Base-by-base conservation (phyloP, 2,329 filamentous ascomycete genomes). In the Fusarium albidum region DNA sequence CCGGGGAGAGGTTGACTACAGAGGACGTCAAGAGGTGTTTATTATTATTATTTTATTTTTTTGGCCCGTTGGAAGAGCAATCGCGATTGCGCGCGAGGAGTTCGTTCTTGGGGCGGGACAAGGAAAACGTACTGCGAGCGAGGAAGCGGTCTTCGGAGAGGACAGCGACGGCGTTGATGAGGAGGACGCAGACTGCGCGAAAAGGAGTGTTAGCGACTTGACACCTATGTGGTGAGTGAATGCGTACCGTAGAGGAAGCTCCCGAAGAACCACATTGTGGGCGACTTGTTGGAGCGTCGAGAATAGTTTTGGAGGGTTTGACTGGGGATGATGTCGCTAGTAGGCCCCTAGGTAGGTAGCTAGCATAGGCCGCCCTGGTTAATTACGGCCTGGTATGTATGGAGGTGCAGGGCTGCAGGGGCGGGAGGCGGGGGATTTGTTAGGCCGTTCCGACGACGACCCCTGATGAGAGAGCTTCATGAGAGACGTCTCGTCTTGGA, bases 141-240 rank as follows among this genome's bases (percentile, higher is more conserved):
- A 96, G 90, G 75, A 96, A 96, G 58, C 92, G 89, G 77, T 96
- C 92, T 84, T 96, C 93, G 67, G 92, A 96, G 62, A 98, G 89
- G 70, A 97, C 87, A 60, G 93, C 92, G 71, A 98, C 89, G 63
- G 92, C 91, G 76, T 99, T 99, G 76, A 95, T 87, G 71, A 98
- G 84, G 69, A 98, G 91, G 72, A 96, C 82, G 65, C 86, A 83
- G 64, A 94, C 90, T 73, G 55, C 37, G 41, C 39, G 34, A 41
- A n/a, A 18, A 25, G 31, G 27, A 9, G 32, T 17, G 46, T 66
- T 60, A 66, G 59, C 37, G 31, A 33, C 18, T 26, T 32, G 46
- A 29, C 12, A 12, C 13, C 34, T 28, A 13, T 29, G 28, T 9
- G 10, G 15, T n/a, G 40, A 31, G 35, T 29, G 13, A 9, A 25